These are phyloP conservation scores for Berberis thunbergii DNA, from an alignment of 164 flowering plant genomes.

Conservation along the genomic window DNA sequence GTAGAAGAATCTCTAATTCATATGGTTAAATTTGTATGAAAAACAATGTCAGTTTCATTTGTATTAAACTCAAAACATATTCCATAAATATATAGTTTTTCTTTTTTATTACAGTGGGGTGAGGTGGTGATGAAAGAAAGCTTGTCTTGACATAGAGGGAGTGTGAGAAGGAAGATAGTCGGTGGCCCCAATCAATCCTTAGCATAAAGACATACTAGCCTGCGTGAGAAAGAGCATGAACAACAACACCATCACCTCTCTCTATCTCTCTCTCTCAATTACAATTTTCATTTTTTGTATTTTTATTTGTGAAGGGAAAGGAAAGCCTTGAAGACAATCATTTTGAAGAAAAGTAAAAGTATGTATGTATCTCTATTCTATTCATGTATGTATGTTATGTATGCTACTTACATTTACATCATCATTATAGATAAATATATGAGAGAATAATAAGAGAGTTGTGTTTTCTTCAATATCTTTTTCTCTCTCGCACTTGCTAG, in stretches of 20 bases:
- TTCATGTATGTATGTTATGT: slow-evolving; percentile 4
- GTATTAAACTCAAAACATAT: neutral
- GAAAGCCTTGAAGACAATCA: neutral
- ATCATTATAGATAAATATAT: slow-evolving; percentile 2
- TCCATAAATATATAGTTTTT: neutral
- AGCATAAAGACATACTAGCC: slow-evolving; percentile 23
- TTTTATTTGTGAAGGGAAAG: slow-evolving; percentile 15
- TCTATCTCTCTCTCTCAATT: neutral
- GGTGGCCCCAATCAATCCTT: slow-evolving; percentile 27
- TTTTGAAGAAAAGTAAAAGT: slow-evolving; percentile 10
- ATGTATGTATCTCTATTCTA: slow-evolving; percentile 6
- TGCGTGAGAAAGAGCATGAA: slow-evolving; percentile 20
- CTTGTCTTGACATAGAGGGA: slow-evolving; percentile 10
- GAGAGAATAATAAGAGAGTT: slow-evolving; percentile 5
- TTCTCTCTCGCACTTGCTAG: slow-evolving; percentile 2
- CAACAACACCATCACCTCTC: slow-evolving; percentile 5
- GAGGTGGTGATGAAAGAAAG: slow-evolving; percentile 12
- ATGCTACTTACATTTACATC: slow-evolving; percentile 10
- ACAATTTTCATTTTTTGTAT: slow-evolving; percentile 11
- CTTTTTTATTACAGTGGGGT: slow-evolving; percentile 3
- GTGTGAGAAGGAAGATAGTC: slow-evolving; percentile 15
- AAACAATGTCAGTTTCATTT: neutral
- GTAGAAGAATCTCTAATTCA: neutral
- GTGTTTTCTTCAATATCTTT: slow-evolving; percentile 10
- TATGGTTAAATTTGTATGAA: neutral